Percentiles rank a stretch among this genome's conserved stretches.
These are phyloP conservation scores for Suillus alpinus DNA, from an alignment of 768 basidiomycete genomes.

Conservation along the genomic window DNA sequence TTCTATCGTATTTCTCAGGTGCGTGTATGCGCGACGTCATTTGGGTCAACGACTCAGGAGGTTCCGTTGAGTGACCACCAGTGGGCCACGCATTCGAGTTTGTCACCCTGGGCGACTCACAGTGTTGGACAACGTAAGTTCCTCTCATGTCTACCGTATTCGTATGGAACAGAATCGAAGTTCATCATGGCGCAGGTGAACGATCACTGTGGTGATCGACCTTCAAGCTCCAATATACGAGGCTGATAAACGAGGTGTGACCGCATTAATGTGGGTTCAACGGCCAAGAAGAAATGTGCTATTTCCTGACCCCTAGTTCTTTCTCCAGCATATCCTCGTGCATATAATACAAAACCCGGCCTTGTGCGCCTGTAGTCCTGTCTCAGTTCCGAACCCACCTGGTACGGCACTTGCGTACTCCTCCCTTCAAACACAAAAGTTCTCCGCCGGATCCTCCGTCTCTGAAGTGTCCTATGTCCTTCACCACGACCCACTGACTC, in stretches of 20 bases:
- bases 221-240: slow-evolving; percentile 21
- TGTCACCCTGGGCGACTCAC: too few relatives aligned
- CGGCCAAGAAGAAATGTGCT: slow-evolving; percentile 38
- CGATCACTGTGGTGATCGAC: slow-evolving; percentile 33
- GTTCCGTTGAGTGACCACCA: too few relatives aligned
- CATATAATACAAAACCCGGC: slow-evolving; percentile 52
- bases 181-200: neutral
- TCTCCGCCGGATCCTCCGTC: slow-evolving; percentile 58
- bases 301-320: slow-evolving; percentile 10
- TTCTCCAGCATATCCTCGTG: slow-evolving; percentile 51
- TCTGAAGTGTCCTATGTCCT: slow-evolving; percentile 60
- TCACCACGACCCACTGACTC: slow-evolving; percentile 49
- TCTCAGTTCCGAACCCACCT: slow-evolving; percentile 27
- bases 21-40: too few relatives aligned
- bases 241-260: slow-evolving; percentile 44
- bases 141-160: too few relatives aligned
- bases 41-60: too few relatives aligned
- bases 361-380: slow-evolving; percentile 56
- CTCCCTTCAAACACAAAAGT: slow-evolving; percentile 40
- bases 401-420: slow-evolving; percentile 50
- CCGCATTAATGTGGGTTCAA: slow-evolving; percentile 57
- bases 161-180: too few relatives aligned
- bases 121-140: too few relatives aligned
- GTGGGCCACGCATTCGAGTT: too few relatives aligned
- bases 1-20: too few relatives aligned